phyloP scores from a whole-genome alignment of 1,284 basidiomycete species.

The Rhodotorula glutinis region DNA sequence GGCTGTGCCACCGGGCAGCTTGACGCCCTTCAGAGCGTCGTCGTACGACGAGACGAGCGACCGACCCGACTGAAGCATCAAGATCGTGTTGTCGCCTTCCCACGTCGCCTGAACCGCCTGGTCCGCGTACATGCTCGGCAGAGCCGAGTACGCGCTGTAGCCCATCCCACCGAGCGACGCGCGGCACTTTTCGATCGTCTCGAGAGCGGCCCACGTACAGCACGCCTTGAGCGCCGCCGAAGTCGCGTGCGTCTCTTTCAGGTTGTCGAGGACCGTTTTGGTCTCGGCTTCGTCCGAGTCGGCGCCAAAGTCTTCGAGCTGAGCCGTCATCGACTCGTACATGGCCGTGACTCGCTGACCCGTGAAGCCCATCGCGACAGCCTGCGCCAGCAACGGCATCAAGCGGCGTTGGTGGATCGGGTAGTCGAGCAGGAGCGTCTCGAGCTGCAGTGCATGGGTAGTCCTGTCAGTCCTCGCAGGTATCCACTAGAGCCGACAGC shows the following conservation, averaged over 20 bases:
- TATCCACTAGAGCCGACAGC: too few species aligned
- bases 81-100: slow-evolving; percentile 58
- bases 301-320: slow-evolving; percentile 56
- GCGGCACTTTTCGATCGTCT: slow-evolving; percentile 58
- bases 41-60: slow-evolving; percentile 55
- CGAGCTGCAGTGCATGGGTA: slow-evolving; percentile 39
- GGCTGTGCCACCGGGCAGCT: slow-evolving; percentile 52
- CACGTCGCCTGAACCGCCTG: slow-evolving; percentile 12
- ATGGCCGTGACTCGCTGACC: slow-evolving; percentile 48
- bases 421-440: slow-evolving; percentile 59
- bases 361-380: slow-evolving; percentile 58
- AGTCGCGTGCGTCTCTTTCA: slow-evolving; percentile 60
- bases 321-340: slow-evolving; percentile 51
- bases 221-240: slow-evolving; percentile 60
- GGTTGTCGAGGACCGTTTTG: slow-evolving; percentile 51
- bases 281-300: slow-evolving; percentile 45
- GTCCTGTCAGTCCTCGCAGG: neutral
- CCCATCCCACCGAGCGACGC: slow-evolving; percentile 58
- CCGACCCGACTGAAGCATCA: slow-evolving; percentile 56
- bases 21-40: slow-evolving; percentile 53
- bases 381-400: slow-evolving; percentile 57
- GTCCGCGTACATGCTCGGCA: slow-evolving; percentile 52
- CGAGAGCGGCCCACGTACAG: slow-evolving; percentile 59
- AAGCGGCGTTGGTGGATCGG: slow-evolving; percentile 60
- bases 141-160: slow-evolving; percentile 58